Evolutionary conservation across 129 eudicot genomes (phyloP).

Genomic region (Deinandra increscens): DNA sequence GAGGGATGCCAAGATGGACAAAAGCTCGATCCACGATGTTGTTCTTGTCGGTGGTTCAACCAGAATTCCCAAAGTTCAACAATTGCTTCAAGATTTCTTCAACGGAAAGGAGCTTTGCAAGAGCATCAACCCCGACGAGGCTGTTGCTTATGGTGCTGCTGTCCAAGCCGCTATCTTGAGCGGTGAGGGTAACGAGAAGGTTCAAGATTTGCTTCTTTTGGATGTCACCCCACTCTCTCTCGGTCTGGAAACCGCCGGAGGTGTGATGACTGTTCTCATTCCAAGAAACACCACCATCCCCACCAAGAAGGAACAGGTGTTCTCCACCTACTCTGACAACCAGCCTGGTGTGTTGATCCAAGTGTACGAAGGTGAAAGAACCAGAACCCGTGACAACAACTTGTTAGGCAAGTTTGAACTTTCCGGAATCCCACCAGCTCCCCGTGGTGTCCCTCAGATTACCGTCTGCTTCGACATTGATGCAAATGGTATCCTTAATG

Average conservation of each 20-base stretch:
- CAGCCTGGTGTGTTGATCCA: slow-evolving; percentile 60
- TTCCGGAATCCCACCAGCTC: slow-evolving; percentile 46
- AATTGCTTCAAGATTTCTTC: slow-evolving; percentile 50
- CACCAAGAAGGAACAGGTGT: slow-evolving; percentile 49
- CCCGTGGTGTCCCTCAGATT: slow-evolving; percentile 49
- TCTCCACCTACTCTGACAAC: slow-evolving; percentile 51
- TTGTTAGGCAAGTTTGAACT: slow-evolving; percentile 50
- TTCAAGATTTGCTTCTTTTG: slow-evolving; percentile 49
- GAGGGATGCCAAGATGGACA: slow-evolving; percentile 60
- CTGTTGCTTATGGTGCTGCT: slow-evolving; percentile 64
- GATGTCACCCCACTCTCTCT: slow-evolving; percentile 58
- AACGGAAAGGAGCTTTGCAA: slow-evolving; percentile 60
- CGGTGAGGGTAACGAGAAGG: slow-evolving; percentile 57
- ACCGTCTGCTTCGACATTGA: slow-evolving; percentile 50
- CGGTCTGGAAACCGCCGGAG: slow-evolving; percentile 49
- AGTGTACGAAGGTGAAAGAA: slow-evolving; percentile 57
- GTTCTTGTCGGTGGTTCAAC: slow-evolving; percentile 61
- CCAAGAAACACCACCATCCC: slow-evolving; percentile 51
- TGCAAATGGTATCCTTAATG: slow-evolving; percentile 46
- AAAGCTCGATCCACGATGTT: slow-evolving; percentile 50
- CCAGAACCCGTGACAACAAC: slow-evolving; percentile 53
- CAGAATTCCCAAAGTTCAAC: slow-evolving; percentile 57
- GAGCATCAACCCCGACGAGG: slow-evolving; percentile 58
- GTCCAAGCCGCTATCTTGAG: slow-evolving; percentile 55
- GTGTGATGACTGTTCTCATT: slow-evolving; percentile 54